Evolutionary conservation across 768 basidiomycete species (phyloP).

Genomic region (Sarcomyxa edulis): DNA sequence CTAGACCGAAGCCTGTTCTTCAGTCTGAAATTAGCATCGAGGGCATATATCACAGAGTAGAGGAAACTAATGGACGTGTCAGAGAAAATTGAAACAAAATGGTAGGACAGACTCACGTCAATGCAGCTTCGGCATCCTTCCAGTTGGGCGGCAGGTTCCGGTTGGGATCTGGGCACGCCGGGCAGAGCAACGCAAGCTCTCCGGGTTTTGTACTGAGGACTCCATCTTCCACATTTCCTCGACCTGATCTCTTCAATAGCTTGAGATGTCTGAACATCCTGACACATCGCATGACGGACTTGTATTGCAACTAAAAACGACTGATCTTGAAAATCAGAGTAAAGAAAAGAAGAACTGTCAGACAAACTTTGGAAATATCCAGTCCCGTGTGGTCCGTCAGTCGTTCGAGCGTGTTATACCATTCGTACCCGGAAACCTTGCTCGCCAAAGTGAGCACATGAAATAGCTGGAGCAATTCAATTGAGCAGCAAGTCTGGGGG

Average conservation of each 20-base stretch:
- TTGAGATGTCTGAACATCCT: constrained; percentile 17
- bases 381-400: constrained; percentile 20
- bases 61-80: constrained; percentile 1
- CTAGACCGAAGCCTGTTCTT: constrained; percentile 17
- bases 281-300: constrained; percentile 15
- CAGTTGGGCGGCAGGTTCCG: constrained; percentile 22
- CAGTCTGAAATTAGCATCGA: constrained; percentile 23
- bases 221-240: constrained; percentile 17
- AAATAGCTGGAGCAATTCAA: constrained; percentile 17
- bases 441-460: constrained; percentile 21
- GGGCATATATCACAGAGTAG: constrained; percentile 14
- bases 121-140: constrained; percentile 7
- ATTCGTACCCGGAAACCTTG: constrained; percentile 24
- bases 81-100: background rate
- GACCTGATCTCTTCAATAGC: constrained; percentile 18
- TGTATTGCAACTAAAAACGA: constrained; percentile 21
- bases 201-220: constrained; percentile 13
- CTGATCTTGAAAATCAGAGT: no score
- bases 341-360: no score
- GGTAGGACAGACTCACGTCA: constrained; percentile 8
- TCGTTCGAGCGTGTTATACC: constrained; percentile 17
- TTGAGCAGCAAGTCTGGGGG: constrained; percentile 22
- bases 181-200: constrained; percentile 21
- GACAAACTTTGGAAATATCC: constrained; percentile 14
- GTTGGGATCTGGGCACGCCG: constrained; percentile 23